Evolutionary conservation across 331 rosid species (phyloP).

Genomic region (Cydonia oblonga): DNA sequence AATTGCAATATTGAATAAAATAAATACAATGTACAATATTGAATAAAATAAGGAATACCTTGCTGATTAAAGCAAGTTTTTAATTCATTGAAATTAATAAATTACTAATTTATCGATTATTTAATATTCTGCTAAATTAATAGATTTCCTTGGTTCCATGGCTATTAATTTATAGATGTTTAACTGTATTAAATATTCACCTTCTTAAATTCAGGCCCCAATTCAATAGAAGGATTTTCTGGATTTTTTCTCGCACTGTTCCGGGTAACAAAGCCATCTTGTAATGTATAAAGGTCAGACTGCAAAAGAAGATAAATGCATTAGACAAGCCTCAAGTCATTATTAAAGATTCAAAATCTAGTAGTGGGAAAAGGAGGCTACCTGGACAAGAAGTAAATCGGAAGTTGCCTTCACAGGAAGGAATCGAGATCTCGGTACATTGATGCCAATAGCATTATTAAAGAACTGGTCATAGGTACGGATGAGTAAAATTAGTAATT

Average conservation of each 20-base stretch:
- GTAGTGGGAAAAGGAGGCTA: slow-evolving; percentile 18
- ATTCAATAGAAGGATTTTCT: slow-evolving; percentile 79
- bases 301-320: slow-evolving; percentile 22
- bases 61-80: no score
- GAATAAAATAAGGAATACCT: no score
- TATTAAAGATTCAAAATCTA: neutral
- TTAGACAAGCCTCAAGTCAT: slow-evolving; percentile 9
- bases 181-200: slow-evolving; percentile 21
- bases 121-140: no score
- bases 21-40: no score
- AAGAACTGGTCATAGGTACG: slow-evolving; percentile 53
- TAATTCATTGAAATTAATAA: no score
- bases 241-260: slow-evolving; percentile 65
- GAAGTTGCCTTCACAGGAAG: slow-evolving; percentile 98
- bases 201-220: slow-evolving; percentile 96
- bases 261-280: slow-evolving; percentile 59
- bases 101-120: no score
- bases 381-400: slow-evolving; percentile 99
- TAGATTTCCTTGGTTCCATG: no score
- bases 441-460: slow-evolving; percentile 74
- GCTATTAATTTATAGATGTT: no score
- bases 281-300: slow-evolving; percentile 85
- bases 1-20: no score
- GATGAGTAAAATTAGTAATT: neutral
- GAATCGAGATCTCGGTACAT: slow-evolving; percentile 94